phyloP scores from a whole-genome alignment of 441 rosid genomes.

The Populus hybrid region DNA sequence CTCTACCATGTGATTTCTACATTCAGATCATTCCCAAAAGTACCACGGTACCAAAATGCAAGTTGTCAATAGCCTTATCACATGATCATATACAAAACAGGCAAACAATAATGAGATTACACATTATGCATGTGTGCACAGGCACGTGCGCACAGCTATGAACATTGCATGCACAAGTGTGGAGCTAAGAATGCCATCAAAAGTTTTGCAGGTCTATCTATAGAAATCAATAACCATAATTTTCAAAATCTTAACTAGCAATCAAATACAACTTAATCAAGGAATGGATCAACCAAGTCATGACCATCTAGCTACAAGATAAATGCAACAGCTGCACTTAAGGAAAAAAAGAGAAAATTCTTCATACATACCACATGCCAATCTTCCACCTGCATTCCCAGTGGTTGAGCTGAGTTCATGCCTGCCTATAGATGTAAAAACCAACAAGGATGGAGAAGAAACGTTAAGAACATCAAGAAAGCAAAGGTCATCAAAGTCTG shows the following conservation, averaged over 20 bases:
- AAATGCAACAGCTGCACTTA: background rate
- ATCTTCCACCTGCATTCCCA: conserved; percentile 97
- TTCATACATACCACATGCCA: conserved; percentile 82
- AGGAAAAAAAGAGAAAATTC: background rate
- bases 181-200: background rate
- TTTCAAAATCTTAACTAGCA: background rate
- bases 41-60: background rate
- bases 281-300: conserved; percentile 4
- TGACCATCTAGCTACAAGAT: background rate
- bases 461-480: background rate
- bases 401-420: conserved; percentile 92
- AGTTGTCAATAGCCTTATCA: background rate
- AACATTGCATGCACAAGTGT: background rate
- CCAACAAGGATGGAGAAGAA: conserved; percentile 14
- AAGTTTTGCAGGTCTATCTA: background rate
- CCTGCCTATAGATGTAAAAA: conserved; percentile 55
- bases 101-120: conserved; percentile 12
- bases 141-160: background rate
- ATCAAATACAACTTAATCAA: background rate
- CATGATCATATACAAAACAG: no score
- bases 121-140: background rate
- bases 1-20: background rate
- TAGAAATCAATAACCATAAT: background rate
- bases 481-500: background rate
- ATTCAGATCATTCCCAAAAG: background rate